These are phyloP conservation scores for Rhizoclosmatium sp. DNA, from an alignment of 192 early-diverging fungal genomes.

Conservation along the genomic window DNA sequence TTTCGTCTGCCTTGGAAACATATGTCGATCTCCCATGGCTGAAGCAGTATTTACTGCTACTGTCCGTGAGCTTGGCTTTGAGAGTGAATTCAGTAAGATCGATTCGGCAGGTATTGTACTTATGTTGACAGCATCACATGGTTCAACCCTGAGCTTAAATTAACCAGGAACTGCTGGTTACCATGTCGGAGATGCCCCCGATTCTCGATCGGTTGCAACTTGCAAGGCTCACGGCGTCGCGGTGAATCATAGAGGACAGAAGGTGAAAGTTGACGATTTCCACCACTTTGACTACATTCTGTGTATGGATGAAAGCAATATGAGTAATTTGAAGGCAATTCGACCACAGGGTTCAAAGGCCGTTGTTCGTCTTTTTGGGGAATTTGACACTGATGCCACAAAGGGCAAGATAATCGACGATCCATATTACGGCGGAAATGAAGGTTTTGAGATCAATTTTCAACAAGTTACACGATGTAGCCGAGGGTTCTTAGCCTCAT, in stretches of 20 bases:
- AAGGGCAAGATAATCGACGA: conserved; percentile 77
- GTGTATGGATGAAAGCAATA: conserved; percentile 90
- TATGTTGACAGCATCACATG: too few relatives aligned
- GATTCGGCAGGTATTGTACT: conserved; percentile 86
- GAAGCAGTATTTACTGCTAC: conserved; percentile 88
- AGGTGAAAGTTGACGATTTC: conserved; percentile 67
- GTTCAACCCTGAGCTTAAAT: too few relatives aligned
- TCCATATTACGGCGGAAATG: conserved; percentile 74
- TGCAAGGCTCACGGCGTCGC: conserved; percentile 76
- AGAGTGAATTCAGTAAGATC: conserved; percentile 65
- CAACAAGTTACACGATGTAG: conserved; percentile 75
- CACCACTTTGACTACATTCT: conserved; percentile 82
- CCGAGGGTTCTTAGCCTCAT: conserved; percentile 69
- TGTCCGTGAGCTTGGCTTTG: conserved; percentile 66
- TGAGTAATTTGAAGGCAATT: conserved; percentile 62
- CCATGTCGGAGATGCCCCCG: conserved; percentile 58
- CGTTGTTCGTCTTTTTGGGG: conserved; percentile 75
- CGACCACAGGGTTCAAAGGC: conserved; percentile 48
- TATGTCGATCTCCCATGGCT: conserved; percentile 90
- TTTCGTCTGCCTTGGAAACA: conserved; percentile 75
- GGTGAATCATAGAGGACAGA: conserved; percentile 78
- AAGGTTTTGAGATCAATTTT: conserved; percentile 81
- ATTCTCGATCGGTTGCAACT: conserved; percentile 70
- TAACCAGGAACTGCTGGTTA: too few relatives aligned
- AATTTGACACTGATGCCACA: conserved; percentile 68